These are phyloP conservation scores for Gossypium gossypioides DNA, from an alignment of 441 rosid genomes.

Conservation along the genomic window DNA sequence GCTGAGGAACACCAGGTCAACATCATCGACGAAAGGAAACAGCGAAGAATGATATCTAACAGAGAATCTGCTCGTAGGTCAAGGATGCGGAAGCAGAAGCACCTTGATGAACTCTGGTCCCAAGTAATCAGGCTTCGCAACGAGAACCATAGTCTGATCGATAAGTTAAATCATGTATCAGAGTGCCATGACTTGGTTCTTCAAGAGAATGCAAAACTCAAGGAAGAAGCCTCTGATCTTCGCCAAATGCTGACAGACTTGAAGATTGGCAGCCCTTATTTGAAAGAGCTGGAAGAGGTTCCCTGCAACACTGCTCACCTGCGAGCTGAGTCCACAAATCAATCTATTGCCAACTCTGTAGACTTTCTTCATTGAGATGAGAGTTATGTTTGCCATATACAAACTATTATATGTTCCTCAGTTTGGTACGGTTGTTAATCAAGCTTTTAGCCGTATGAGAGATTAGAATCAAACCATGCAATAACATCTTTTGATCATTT, in stretches of 20 bases:
- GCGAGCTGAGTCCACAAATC: slow-evolving; percentile 37
- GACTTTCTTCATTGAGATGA: slow-evolving; percentile 30
- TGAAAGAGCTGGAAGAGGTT: slow-evolving; percentile 36
- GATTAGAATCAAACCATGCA: slow-evolving; percentile 19
- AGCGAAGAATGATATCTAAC: slow-evolving; percentile 63
- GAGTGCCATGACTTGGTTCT: slow-evolving; percentile 49
- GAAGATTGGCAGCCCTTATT: slow-evolving; percentile 42
- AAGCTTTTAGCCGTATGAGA: slow-evolving; percentile 17
- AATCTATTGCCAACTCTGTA: slow-evolving; percentile 33
- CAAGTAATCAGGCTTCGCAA: slow-evolving; percentile 50
- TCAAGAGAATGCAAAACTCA: slow-evolving; percentile 64
- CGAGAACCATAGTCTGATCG: slow-evolving; percentile 53
- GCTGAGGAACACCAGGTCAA: slow-evolving; percentile 53
- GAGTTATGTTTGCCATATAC: slow-evolving; percentile 5
- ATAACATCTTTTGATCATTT: slow-evolving; percentile 19
- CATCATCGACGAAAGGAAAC: slow-evolving; percentile 61
- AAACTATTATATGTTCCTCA: slow-evolving; percentile 5
- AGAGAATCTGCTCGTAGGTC: slow-evolving; percentile 75
- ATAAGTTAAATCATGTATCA: slow-evolving; percentile 53
- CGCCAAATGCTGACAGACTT: slow-evolving; percentile 49
- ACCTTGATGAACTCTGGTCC: slow-evolving; percentile 69
- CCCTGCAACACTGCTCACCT: slow-evolving; percentile 37
- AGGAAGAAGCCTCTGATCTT: slow-evolving; percentile 70
- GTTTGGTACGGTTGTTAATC: slow-evolving; percentile 16
- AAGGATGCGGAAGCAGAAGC: slow-evolving; percentile 69